A percentile compares a stretch with the other conserved stretches of the same genome.
These are phyloP conservation scores for Bolboschoenus planiculmis DNA, from an alignment of 176 grass and related monocot genomes.

Conservation along the genomic window DNA sequence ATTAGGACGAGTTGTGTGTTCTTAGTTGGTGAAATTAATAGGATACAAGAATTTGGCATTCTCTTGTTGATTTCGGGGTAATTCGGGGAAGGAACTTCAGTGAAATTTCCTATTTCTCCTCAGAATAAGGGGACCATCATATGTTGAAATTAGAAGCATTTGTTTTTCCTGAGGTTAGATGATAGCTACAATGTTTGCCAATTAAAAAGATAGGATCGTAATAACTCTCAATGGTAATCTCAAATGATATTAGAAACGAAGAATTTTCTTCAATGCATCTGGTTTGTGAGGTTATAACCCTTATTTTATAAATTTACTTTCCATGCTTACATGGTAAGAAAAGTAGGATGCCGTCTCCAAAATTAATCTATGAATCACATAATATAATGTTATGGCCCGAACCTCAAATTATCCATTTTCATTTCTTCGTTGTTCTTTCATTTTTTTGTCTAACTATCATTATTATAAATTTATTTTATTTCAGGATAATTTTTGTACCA, in stretches of 20 bases:
- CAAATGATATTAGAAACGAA: neutral
- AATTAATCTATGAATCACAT: neutral
- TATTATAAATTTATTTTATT: neutral
- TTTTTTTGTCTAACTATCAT: neutral
- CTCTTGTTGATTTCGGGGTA: neutral
- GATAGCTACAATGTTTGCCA: neutral
- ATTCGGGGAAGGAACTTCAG: neutral
- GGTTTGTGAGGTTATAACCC: neutral
- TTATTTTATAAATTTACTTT: neutral
- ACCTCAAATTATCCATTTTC: neutral
- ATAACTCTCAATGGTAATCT: neutral
- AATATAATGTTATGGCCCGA: neutral
- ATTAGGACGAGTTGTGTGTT: neutral
- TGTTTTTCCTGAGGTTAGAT: neutral
- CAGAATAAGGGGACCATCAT: neutral
- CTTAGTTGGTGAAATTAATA: neutral
- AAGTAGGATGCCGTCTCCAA: neutral
- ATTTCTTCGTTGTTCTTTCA: neutral
- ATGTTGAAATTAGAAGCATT: neutral
- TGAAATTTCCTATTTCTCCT: neutral
- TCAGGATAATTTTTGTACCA: conserved; percentile 79
- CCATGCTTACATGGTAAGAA: neutral
- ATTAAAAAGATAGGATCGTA: neutral
- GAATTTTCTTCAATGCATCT: neutral
- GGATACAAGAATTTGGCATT: neutral